These are phyloP conservation scores for Glutinoglossum americanum DNA, from an alignment of 495 filamentous ascomycete genomes.

Conservation along the genomic window DNA sequence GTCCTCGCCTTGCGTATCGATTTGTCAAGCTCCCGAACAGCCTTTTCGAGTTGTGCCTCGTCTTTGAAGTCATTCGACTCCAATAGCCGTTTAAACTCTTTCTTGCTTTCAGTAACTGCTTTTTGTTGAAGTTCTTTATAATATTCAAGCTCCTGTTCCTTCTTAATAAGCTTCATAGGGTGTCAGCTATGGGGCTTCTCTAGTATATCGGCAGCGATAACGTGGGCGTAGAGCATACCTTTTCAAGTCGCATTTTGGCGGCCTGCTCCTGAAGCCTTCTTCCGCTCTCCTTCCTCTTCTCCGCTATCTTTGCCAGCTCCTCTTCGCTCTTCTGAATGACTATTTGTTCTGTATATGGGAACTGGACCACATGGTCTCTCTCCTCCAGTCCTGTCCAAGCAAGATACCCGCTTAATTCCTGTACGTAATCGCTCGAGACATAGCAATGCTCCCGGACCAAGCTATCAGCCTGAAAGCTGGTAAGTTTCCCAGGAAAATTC, in stretches of 20 bases:
- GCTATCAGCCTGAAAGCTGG: slow-evolving; percentile 62
- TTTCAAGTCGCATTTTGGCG: slow-evolving; percentile 86
- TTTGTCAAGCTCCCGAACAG: slow-evolving; percentile 72
- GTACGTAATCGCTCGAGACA: slow-evolving; percentile 58
- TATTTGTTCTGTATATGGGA: slow-evolving; percentile 79
- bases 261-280: slow-evolving; percentile 85
- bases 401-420: slow-evolving; percentile 49
- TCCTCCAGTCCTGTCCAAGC: slow-evolving; percentile 81
- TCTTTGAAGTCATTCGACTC: slow-evolving; percentile 85
- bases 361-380: slow-evolving; percentile 72
- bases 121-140: slow-evolving; percentile 59
- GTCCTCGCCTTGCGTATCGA: slow-evolving; percentile 72
- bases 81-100: slow-evolving; percentile 63
- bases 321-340: slow-evolving; percentile 78
- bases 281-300: slow-evolving; percentile 82
- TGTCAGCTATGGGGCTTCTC: neutral
- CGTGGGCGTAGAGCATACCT: neutral
- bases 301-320: slow-evolving; percentile 68
- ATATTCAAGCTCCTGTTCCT: slow-evolving; percentile 88
- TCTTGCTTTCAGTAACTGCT: slow-evolving; percentile 48
- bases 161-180: slow-evolving; percentile 49
- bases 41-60: slow-evolving; percentile 56
- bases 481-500: slow-evolving; percentile 64
- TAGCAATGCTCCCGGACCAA: slow-evolving; percentile 82
- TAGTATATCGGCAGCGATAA: neutral